These are phyloP conservation scores for Saturnispora silvae DNA, from an alignment of 805 yeast species.

Conservation along the genomic window DNA sequence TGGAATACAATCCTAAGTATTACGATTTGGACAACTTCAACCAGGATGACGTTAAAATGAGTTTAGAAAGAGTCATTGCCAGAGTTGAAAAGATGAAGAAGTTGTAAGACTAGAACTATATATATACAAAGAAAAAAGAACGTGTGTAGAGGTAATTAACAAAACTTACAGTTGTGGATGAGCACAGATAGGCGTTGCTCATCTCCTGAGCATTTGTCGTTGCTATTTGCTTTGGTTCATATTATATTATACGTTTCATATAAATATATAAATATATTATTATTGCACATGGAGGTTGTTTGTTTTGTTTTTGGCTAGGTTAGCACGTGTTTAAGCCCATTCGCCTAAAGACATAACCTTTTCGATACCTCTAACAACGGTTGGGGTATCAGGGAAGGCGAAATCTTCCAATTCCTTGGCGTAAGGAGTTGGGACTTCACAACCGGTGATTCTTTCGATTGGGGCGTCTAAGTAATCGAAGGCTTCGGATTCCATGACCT, in stretches of 20 bases:
- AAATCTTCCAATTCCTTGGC: constrained; percentile 93
- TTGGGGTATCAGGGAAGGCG: constrained; percentile 95
- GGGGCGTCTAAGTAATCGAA: constrained; percentile 98
- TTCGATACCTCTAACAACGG: constrained; percentile 78
- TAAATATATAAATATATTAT: no score
- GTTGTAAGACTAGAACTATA: not conserved
- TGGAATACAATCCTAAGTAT: constrained; percentile 69
- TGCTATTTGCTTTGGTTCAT: no score
- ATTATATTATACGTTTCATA: no score
- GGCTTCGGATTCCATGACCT: constrained; percentile 96
- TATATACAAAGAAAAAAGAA: not conserved
- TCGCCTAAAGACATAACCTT: constrained; percentile 57
- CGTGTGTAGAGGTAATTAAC: not conserved
- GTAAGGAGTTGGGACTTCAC: constrained; percentile 99
- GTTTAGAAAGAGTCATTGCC: constrained; percentile 49
- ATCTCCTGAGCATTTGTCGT: no score
- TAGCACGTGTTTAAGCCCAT: constrained; percentile 23
- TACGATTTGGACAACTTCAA: constrained; percentile 52
- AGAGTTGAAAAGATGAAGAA: constrained; percentile 34
- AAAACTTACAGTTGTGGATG: no score
- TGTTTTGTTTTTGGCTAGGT: no score
- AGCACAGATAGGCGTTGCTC: no score
- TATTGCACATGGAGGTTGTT: no score
- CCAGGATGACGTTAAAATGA: constrained; percentile 62
- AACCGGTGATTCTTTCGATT: constrained; percentile 96